phyloP scores from a whole-genome alignment of 164 flowering plant species.

The Cinnamomum micranthum region DNA sequence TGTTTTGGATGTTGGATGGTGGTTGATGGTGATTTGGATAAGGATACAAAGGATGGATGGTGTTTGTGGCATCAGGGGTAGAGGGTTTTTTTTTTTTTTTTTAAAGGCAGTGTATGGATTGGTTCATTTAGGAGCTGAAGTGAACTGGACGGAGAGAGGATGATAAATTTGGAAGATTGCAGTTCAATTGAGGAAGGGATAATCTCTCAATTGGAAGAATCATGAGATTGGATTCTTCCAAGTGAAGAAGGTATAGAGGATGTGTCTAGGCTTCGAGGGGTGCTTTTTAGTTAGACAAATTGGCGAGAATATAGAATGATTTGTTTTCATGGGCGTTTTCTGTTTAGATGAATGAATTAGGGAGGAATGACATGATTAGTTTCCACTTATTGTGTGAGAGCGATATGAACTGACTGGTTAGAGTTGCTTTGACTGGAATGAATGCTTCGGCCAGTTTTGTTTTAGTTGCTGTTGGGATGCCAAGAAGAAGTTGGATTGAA shows the following conservation, averaged over 20 bases:
- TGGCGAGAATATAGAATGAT: not conserved
- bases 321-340: too few relatives aligned
- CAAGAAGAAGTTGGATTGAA: not conserved
- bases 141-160: not conserved
- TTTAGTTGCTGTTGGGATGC: not conserved
- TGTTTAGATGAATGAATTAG: not conserved
- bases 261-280: not conserved
- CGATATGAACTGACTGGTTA: not conserved
- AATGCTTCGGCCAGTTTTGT: not conserved
- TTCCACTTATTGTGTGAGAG: not conserved
- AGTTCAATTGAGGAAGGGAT: not conserved
- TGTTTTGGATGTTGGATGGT: not conserved
- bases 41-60: not conserved
- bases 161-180: not conserved
- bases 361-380: not conserved
- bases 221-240: not conserved
- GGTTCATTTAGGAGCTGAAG: not conserved
- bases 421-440: not conserved
- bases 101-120: not conserved
- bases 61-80: not conserved
- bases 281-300: not conserved
- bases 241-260: not conserved
- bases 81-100: not conserved
- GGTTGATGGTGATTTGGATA: not conserved
- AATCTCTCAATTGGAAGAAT: not conserved